Evolutionary conservation across 2,329 filamentous ascomycete species (phyloP).

Genomic region (Aspergillus jensenii): DNA sequence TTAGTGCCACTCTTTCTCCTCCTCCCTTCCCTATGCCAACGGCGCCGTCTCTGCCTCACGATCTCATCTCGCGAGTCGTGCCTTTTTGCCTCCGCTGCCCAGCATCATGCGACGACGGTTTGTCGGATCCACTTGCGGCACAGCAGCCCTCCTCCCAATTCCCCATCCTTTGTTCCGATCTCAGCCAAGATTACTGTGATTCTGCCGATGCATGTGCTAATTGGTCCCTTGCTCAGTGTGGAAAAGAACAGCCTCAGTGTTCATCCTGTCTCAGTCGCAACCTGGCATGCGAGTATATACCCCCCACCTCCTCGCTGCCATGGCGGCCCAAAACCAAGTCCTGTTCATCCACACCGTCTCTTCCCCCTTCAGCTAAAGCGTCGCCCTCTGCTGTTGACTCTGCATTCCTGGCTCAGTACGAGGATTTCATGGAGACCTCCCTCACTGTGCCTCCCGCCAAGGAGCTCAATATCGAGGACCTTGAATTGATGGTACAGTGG

Average conservation of each 20-base stretch:
- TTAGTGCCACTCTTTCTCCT: not conserved
- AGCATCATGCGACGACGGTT: not conserved
- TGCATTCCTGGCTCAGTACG: conserved; percentile 5
- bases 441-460: not conserved
- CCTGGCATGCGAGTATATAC: conserved; percentile 16
- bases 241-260: conserved; percentile 17
- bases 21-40: not conserved
- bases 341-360: conserved; percentile 12
- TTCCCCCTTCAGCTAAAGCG: conserved; percentile 1
- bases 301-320: conserved; percentile 11
- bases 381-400: conserved; percentile 13
- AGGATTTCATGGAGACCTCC: conserved; percentile 10
- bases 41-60: not conserved
- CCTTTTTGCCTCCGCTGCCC: not conserved
- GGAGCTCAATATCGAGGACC: conserved; percentile 28
- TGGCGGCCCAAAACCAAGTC: conserved; percentile 13
- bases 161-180: not conserved
- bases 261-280: conserved; percentile 17
- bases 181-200: not conserved
- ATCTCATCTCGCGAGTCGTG: not conserved
- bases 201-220: conserved; percentile 9
- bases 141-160: not conserved
- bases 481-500: conserved; percentile 38
- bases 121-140: not conserved
- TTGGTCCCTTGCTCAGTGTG: conserved; percentile 14